Base-by-base conservation (phyloP, 140 eudicot species). In the Bidens hawaiensis region DNA sequence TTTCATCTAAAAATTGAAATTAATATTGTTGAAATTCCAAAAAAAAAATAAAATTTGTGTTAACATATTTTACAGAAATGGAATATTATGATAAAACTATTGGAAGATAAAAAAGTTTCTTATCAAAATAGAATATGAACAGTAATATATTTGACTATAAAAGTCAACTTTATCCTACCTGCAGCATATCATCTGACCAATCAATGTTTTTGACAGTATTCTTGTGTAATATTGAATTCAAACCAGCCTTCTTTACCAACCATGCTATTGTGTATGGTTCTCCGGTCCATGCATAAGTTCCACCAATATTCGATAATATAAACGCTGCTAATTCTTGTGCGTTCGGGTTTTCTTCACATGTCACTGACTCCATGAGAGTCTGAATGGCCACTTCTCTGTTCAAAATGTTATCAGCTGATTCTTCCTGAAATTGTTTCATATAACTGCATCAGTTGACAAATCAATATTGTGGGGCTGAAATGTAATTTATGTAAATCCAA, bases 201-300 rank as follows among this genome's bases (percentile, higher is more conserved):
- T 82, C 87, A 41, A 60, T 70, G 73, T 75, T 77, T 73, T 64
- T 85, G 33, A 88, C 83, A 69, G 78, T 72, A 48, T 88, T 85
- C 75, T 72, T 82, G 76, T 88, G 90, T 26, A 64, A 40, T 65
- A 72, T 54, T 40, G 86, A 78, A 48, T 58, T 82, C 71, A 88
- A 72, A 16, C 96, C 96, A 54, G 84, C 64, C 52, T 88, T 88
- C 68, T 80, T 88, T 5, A 82, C 43, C 70, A 88, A 68, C 96
- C 96, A 88, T 26, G 85, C 82, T 64, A 70, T 55, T 33, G 94
- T 88, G 68, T 78, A 85, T 12, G 96, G 82, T 45, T 85, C 88
- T 16, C 96, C 96, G 10, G 83, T 67, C 86, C 96, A 82, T 46
- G 96, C 22, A 61, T 72, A 85, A 19, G 96, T 85, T 45, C 96